Percentiles rank a stretch among this genome's conserved stretches.
Evolutionary conservation across 2,329 filamentous ascomycete genomes (phyloP).

Genomic region (Talaromyces sp.): DNA sequence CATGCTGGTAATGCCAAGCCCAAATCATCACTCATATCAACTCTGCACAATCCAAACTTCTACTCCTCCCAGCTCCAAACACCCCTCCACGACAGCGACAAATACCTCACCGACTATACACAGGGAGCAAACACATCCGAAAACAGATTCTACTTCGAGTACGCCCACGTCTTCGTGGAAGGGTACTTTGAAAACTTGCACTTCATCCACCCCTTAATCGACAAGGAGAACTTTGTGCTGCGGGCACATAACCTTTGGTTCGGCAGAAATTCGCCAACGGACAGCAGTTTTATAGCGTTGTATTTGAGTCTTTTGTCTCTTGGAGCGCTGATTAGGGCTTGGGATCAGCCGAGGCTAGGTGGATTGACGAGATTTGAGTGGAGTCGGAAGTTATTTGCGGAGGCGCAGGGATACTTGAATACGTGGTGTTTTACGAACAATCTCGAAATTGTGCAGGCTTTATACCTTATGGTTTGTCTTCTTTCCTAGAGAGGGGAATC

Average conservation of each 20-base stretch:
- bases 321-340: conserved; percentile 45
- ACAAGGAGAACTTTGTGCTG: conserved; percentile 44
- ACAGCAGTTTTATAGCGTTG: conserved; percentile 45
- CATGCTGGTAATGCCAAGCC: background rate
- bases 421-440: conserved; percentile 44
- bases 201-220: conserved; percentile 48
- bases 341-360: conserved; percentile 44
- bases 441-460: conserved; percentile 48
- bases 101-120: background rate
- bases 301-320: conserved; percentile 49
- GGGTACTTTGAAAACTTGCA: conserved; percentile 50
- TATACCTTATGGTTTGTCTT: conserved; percentile 41
- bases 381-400: conserved; percentile 47
- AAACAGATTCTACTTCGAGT: conserved; percentile 41
- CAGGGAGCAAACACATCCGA: conserved; percentile 23
- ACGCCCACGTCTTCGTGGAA: conserved; percentile 46
- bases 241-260: conserved; percentile 47
- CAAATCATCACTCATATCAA: conserved; percentile 40
- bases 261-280: conserved; percentile 27
- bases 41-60: conserved; percentile 47
- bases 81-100: conserved; percentile 15
- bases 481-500: conserved; percentile 19
- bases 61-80: conserved; percentile 26
- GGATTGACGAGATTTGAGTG: conserved; percentile 46
- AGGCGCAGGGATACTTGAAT: conserved; percentile 40